phyloP scores from a whole-genome alignment of 2,329 filamentous ascomycete genomes.

The Neopestalotiopsis rosae region DNA sequence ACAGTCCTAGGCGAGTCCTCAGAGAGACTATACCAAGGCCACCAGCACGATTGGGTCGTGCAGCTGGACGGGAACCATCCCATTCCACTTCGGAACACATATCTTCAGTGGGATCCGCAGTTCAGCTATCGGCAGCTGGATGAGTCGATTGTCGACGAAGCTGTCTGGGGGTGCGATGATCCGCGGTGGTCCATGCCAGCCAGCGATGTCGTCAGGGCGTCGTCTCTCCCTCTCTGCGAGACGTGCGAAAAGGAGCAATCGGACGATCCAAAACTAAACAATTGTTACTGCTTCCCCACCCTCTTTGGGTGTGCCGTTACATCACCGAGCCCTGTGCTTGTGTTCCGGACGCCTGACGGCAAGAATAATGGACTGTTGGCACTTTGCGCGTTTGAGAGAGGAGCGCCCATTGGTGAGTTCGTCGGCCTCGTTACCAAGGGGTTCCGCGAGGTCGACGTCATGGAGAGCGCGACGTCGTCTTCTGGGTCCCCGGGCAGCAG shows the following conservation, averaged over 20 bases:
- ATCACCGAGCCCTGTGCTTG: slow-evolving; percentile 50
- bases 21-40: slow-evolving; percentile 47
- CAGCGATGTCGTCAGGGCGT: slow-evolving; percentile 29
- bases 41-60: slow-evolving; percentile 59
- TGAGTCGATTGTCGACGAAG: slow-evolving; percentile 52
- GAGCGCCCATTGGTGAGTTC: slow-evolving; percentile 59
- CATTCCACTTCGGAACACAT: slow-evolving; percentile 50
- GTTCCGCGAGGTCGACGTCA: slow-evolving; percentile 57
- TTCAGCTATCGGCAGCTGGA: slow-evolving; percentile 56
- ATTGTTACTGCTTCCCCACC: slow-evolving; percentile 58
- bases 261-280: slow-evolving; percentile 52
- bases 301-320: slow-evolving; percentile 52
- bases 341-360: slow-evolving; percentile 56
- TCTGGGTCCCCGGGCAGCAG: slow-evolving; percentile 1
- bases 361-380: slow-evolving; percentile 60
- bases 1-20: slow-evolving; percentile 49
- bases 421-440: slow-evolving; percentile 59
- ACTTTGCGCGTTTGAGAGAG: slow-evolving; percentile 53
- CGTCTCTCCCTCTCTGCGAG: slow-evolving; percentile 42
- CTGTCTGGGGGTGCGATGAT: slow-evolving; percentile 53
- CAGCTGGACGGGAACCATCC: slow-evolving; percentile 44
- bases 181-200: slow-evolving; percentile 47
- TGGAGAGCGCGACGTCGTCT: slow-evolving; percentile 49
- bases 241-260: slow-evolving; percentile 55
- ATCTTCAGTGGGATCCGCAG: slow-evolving; percentile 49